Conservation (phyloP, 345 rosid genomes). For the Streptanthus diversifolius region DNA sequence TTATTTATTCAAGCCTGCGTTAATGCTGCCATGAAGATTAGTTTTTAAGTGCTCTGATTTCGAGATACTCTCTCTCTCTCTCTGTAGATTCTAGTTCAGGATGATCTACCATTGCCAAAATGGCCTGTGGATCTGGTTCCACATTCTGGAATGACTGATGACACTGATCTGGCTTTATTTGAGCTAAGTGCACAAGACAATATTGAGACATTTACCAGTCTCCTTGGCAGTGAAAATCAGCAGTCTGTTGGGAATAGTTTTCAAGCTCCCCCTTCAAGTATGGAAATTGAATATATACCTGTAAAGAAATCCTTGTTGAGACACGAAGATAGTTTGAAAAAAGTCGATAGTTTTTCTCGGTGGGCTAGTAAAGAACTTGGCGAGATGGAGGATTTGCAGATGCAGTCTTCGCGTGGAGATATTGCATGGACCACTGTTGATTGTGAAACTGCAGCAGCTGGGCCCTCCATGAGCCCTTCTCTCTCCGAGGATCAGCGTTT, state of each 20-base stretch:
- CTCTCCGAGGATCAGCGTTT: conserved; percentile 85
- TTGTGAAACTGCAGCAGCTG: conserved; percentile 58
- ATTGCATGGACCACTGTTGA: conserved; percentile 71
- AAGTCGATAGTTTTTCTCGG: conserved; percentile 88
- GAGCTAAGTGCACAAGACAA: conserved; percentile 47
- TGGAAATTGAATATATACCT: conserved; percentile 34
- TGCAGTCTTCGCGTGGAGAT: conserved; percentile 61
- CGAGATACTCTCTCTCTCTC: neutral
- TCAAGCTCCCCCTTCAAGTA: conserved; percentile 31
- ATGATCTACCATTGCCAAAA: conserved; percentile 27
- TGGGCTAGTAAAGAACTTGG: conserved; percentile 79
- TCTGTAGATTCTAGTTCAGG: conserved; percentile 45
- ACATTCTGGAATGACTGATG: conserved; percentile 46
- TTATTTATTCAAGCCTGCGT: neutral
- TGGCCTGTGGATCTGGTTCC: conserved; percentile 40
- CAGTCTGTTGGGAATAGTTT: conserved; percentile 34
- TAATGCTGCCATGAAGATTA: neutral
- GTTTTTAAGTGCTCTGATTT: conserved; percentile 3
- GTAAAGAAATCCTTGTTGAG: conserved; percentile 50
- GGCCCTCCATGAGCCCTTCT: conserved; percentile 70
- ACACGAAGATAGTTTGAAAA: conserved; percentile 63
- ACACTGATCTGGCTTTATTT: conserved; percentile 39
- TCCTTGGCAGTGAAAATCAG: conserved; percentile 39
- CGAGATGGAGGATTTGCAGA: conserved; percentile 70
- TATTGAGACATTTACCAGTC: conserved; percentile 36